Percentiles rank a stretch among this genome's conserved stretches.
Conservation (phyloP, 2,329 filamentous ascomycete genomes). For the Penicillium sp. region DNA sequence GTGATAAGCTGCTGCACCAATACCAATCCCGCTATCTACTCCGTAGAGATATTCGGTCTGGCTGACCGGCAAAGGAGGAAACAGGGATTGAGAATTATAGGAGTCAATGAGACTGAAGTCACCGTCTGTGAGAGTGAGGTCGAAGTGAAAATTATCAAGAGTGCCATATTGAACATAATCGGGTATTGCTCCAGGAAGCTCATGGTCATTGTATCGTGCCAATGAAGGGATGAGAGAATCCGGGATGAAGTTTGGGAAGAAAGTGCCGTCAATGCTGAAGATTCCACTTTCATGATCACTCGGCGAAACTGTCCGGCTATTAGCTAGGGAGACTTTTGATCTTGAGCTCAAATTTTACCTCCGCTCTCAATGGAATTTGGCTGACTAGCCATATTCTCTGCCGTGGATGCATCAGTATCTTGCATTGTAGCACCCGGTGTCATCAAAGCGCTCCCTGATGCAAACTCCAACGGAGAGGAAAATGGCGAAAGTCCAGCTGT, state of each 20-base stretch:
- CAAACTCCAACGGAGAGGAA: conserved; percentile 15
- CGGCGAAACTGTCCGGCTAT: conserved; percentile 21
- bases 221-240: conserved; percentile 29
- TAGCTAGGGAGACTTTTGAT: neutral
- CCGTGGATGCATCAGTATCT: conserved; percentile 16
- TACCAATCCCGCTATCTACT: conserved; percentile 28
- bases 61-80: conserved; percentile 9
- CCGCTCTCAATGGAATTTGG: conserved; percentile 17
- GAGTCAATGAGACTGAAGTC: conserved; percentile 32
- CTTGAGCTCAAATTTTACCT: conserved; percentile 4
- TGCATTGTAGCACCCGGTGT: conserved; percentile 7
- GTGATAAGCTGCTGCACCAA: conserved; percentile 32
- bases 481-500: conserved; percentile 17
- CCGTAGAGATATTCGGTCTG: conserved; percentile 20
- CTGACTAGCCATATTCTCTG: conserved; percentile 10
- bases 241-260: conserved; percentile 34
- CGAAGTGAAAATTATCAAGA: conserved; percentile 22
- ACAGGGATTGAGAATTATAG: conserved; percentile 24
- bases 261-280: conserved; percentile 32
- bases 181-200: conserved; percentile 20
- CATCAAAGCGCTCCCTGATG: conserved; percentile 3
- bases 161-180: conserved; percentile 26
- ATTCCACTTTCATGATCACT: conserved; percentile 31
- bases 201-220: conserved; percentile 25
- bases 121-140: conserved; percentile 31